Base-by-base conservation (phyloP, 352 stramenopile genomes). In the Pythium utonaiense region DNA sequence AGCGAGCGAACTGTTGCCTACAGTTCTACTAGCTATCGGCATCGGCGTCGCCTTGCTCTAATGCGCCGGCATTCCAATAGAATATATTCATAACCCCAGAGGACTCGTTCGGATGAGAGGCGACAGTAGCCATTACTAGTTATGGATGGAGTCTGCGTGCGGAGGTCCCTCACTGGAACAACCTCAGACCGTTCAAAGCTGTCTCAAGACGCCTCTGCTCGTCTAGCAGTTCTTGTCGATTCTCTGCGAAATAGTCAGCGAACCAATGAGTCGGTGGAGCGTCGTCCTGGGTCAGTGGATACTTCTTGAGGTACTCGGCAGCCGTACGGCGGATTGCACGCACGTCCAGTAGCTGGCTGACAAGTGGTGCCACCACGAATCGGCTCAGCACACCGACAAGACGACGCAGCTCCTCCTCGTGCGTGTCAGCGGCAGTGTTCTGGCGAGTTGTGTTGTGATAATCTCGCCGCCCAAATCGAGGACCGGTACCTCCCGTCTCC, bases 341-440 rank as follows among this genome's bases (percentile, higher is more conserved):
- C n/a, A 53, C 31, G 27, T 64, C 57, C 30, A 30, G 21, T 14
- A 64, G 16, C 7, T 25, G 47, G 9, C 45, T 22, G 7, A 64
- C 30, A 21, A 64, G 42, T 14, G 57, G 57, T 13, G 47, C 57
- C 17, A 64, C 19, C n/a, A 64, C 38, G 25, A 49, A 34, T 33
- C 48, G 48, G 30, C 47, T 47, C 48, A 58, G 25, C 9, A 24
- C 54, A 2, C 16, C 28, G 5, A 51, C 54, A 16, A 53, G 54
- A 33, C 28, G 24, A 0, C 30, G 27, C 28, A 61, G 8, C 19
- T 38, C 30, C 1, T 22, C n/a, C 10, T 45, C 24, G 4, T 56
- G 10, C 1, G 41, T 30, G 12, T 49, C 41, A 30, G 41, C 19
- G 6, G 16, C 7, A 4, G 19, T 21, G 41, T 49, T 30, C 21